These are phyloP conservation scores for Zygoascus sp. DNA, from an alignment of 1,139 yeast species.

Conservation along the genomic window DNA sequence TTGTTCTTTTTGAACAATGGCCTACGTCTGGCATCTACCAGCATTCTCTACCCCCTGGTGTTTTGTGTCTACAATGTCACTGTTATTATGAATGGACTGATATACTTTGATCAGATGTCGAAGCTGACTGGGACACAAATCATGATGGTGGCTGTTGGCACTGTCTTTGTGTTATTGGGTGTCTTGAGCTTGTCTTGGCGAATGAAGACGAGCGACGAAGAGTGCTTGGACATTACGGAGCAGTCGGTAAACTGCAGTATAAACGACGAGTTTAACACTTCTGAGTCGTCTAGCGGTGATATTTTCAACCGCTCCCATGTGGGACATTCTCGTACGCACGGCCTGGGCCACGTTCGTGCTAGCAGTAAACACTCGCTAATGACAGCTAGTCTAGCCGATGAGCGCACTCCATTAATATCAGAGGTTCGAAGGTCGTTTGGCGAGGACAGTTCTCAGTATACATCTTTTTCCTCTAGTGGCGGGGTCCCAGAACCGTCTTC, in stretches of 20 bases:
- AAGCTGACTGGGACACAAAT: conserved; percentile 40
- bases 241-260: not conserved
- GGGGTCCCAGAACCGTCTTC: conserved; percentile 27
- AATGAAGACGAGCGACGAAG: not conserved
- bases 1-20: conserved; percentile 72
- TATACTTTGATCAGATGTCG: conserved; percentile 53
- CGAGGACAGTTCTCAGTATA: conserved; percentile 23
- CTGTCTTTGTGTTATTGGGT: conserved; percentile 46
- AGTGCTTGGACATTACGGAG: not conserved
- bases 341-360: conserved; percentile 1
- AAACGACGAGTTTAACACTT: not conserved
- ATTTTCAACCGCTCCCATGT: conserved; percentile 2
- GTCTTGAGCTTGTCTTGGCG: conserved; percentile 48
- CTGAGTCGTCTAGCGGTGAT: not conserved
- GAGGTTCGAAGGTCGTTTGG: not conserved
- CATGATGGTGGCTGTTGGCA: conserved; percentile 48
- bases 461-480: conserved; percentile 25
- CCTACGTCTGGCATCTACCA: conserved; percentile 65
- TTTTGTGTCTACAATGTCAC: conserved; percentile 77
- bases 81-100: conserved; percentile 68
- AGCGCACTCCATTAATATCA: conserved; percentile 9
- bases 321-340: not conserved
- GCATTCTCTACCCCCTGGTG: conserved; percentile 77
- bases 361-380: not conserved
- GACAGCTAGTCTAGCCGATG: conserved; percentile 1